Percentiles rank a stretch among this genome's conserved stretches.
Evolutionary conservation across 2,329 filamentous ascomycete genomes (phyloP).

Genomic region (Verticillium longisporum): DNA sequence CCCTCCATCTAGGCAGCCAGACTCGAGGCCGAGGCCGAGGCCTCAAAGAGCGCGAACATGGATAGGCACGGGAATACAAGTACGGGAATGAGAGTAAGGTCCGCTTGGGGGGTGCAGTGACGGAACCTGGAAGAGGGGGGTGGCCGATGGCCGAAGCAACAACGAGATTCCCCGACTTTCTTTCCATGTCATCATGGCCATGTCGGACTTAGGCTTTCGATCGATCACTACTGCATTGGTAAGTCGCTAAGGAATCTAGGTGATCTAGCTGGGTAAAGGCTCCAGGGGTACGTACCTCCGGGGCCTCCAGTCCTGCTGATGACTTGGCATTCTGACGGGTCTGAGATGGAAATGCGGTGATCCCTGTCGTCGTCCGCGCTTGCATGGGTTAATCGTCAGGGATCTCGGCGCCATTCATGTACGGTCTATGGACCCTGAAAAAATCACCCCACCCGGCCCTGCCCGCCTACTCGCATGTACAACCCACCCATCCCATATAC

Average conservation of each 20-base stretch:
- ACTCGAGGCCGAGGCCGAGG: too few species aligned
- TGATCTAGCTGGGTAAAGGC: neutral
- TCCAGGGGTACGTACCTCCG: neutral
- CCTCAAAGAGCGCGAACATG: neutral
- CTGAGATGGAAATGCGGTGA: neutral
- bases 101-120: neutral
- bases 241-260: neutral
- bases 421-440: neutral
- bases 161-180: neutral
- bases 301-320: neutral
- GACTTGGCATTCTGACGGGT: neutral
- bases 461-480: neutral
- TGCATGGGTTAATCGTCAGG: neutral
- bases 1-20: neutral
- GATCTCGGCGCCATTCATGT: neutral
- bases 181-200: neutral
- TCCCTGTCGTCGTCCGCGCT: neutral
- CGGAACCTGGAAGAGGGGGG: neutral
- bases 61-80: neutral
- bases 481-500: neutral
- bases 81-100: neutral
- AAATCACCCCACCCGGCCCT: neutral
- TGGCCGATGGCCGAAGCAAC: neutral
- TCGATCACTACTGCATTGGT: neutral
- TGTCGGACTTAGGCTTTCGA: neutral